phyloP scores from a whole-genome alignment of 495 filamentous ascomycete genomes.

The Lindgomyces ingoldianus region DNA sequence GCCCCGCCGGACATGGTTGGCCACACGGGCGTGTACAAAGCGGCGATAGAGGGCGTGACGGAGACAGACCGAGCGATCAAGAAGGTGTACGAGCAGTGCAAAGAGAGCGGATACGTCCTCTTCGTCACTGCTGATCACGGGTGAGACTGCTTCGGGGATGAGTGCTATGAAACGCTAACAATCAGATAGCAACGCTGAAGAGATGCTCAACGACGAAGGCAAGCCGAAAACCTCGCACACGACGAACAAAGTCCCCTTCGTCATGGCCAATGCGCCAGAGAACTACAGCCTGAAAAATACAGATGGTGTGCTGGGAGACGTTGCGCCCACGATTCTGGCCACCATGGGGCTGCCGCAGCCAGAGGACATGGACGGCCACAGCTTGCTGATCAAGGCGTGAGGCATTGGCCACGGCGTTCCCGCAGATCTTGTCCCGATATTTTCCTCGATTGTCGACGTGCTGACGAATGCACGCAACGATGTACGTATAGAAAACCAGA shows the following conservation, averaged over 20 bases:
- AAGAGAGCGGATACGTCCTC: conserved; percentile 84
- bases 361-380: conserved; percentile 86
- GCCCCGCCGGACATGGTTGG: conserved; percentile 99
- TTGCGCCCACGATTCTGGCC: conserved; percentile 87
- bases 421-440: not conserved
- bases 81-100: conserved; percentile 86
- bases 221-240: conserved; percentile 98
- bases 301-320: conserved; percentile 89
- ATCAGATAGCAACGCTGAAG: conserved; percentile 78
- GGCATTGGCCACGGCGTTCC: no score
- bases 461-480: not conserved
- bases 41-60: conserved; percentile 81
- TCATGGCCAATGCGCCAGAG: conserved; percentile 94
- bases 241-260: conserved; percentile 93
- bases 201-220: conserved; percentile 95
- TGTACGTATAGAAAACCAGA: conserved; percentile 19
- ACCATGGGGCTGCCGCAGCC: conserved; percentile 89
- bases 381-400: conserved; percentile 68
- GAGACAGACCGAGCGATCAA: conserved; percentile 94
- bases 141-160: conserved; percentile 46
- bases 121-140: conserved; percentile 97
- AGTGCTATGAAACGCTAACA: conserved; percentile 1
- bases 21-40: conserved; percentile 95
- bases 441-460: conserved; percentile 1
- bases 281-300: conserved; percentile 85